A percentile compares a stretch with the other conserved stretches of the same genome.
Evolutionary conservation across 148 eudicot species (phyloP).

Genomic region (Persicaria maculosa): DNA sequence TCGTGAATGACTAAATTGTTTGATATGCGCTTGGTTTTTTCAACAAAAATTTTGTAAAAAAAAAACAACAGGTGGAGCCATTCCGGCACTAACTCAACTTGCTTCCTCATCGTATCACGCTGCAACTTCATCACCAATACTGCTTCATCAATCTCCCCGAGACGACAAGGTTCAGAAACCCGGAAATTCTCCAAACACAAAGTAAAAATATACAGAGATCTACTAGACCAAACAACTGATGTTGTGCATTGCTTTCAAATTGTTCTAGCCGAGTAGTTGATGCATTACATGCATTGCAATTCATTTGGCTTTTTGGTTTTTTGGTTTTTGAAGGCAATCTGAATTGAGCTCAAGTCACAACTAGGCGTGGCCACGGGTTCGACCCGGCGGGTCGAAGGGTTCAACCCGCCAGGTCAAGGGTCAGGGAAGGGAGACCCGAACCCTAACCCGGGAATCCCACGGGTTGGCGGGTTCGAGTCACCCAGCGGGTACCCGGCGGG

Average conservation of each 20-base stretch:
- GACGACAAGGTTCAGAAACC: slow-evolving; percentile 27
- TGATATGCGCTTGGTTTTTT: not conserved
- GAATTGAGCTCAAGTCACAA: not conserved
- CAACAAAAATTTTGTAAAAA: too few species aligned
- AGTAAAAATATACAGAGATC: not conserved
- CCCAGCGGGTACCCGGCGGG: too few species aligned
- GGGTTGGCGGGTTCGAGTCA: too few species aligned
- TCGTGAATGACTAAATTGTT: not conserved
- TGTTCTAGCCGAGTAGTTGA: not conserved
- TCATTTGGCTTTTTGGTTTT: not conserved
- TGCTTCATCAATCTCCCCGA: slow-evolving; percentile 20
- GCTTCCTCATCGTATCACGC: slow-evolving; percentile 40
- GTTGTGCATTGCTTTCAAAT: not conserved
- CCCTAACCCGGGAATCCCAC: too few species aligned
- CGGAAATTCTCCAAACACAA: slow-evolving; percentile 23
- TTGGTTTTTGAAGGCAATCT: not conserved
- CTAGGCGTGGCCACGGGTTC: too few species aligned
- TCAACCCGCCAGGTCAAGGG: too few species aligned
- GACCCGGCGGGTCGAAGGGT: too few species aligned
- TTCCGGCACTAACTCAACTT: slow-evolving; percentile 36
- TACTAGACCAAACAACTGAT: not conserved
- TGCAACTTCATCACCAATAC: slow-evolving; percentile 20
- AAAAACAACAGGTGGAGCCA: slow-evolving; percentile 23
- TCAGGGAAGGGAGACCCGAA: too few species aligned
- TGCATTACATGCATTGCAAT: not conserved